A percentile compares a stretch with the other conserved stretches of the same genome.
Evolutionary conservation across 345 rosid species (phyloP).

Genomic region (Citrus inodora): DNA sequence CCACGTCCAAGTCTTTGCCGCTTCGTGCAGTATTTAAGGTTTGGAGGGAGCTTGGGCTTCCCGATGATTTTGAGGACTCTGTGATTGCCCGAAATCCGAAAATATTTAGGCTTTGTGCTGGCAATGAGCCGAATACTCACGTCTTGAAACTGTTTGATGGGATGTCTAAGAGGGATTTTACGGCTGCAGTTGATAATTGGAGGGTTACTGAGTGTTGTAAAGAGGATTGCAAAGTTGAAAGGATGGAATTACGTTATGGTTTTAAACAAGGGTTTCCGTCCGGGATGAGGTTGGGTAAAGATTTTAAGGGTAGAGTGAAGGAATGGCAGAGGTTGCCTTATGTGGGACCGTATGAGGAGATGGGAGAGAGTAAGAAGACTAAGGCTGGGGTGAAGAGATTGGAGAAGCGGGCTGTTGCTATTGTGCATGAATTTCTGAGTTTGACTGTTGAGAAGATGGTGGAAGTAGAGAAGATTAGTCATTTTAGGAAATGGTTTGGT

Average conservation of each 20-base stretch:
- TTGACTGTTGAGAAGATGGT: constrained; percentile 90
- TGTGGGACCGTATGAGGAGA: constrained; percentile 66
- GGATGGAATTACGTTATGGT: constrained; percentile 46
- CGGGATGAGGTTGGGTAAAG: constrained; percentile 79
- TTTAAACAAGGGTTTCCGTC: constrained; percentile 76
- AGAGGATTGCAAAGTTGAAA: constrained; percentile 47
- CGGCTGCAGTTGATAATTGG: constrained; percentile 79
- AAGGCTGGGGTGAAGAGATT: constrained; percentile 42
- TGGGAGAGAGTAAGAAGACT: constrained; percentile 41
- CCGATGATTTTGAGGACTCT: constrained; percentile 91
- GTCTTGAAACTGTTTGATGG: constrained; percentile 52
- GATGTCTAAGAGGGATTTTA: constrained; percentile 27
- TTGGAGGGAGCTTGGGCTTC: constrained; percentile 93
- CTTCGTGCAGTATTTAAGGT: constrained; percentile 85
- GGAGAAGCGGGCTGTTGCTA: constrained; percentile 79
- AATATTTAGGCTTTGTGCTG: constrained; percentile 53
- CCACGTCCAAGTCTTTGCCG: constrained; percentile 62
- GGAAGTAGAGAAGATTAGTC: constrained; percentile 93
- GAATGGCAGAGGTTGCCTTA: constrained; percentile 84
- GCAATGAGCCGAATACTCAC: constrained; percentile 68
- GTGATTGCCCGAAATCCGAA: constrained; percentile 52
- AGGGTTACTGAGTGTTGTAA: constrained; percentile 62
- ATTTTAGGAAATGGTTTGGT: constrained; percentile 74
- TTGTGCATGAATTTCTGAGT: constrained; percentile 75
- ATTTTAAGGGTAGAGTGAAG: constrained; percentile 67